These are phyloP conservation scores for Wakefieldia striispora DNA, from an alignment of 768 basidiomycete genomes.

Conservation along the genomic window DNA sequence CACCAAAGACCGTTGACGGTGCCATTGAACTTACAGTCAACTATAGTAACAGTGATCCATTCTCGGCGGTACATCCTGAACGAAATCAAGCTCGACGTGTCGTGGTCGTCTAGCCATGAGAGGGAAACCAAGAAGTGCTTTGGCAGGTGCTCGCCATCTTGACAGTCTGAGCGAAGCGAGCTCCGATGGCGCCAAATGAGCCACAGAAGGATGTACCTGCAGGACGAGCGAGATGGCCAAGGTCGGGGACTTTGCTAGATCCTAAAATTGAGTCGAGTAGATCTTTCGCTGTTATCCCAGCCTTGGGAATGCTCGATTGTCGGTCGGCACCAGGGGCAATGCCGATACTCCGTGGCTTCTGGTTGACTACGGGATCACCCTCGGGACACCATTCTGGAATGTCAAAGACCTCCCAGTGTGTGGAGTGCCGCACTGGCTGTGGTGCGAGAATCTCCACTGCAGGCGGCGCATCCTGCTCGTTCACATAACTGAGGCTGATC, in stretches of 20 bases:
- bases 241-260: constrained; percentile 4
- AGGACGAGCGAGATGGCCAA: constrained; percentile 7
- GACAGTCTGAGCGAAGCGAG: constrained; percentile 22
- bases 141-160: constrained; percentile 16
- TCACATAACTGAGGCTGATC: constrained; percentile 8
- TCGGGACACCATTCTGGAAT: constrained; percentile 29
- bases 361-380: constrained; percentile 31
- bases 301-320: not conserved
- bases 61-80: not conserved
- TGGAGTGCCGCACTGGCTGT: constrained; percentile 8
- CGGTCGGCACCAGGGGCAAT: constrained; percentile 29
- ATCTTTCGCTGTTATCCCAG: constrained; percentile 23
- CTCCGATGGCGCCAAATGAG: constrained; percentile 24
- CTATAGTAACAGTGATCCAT: no score
- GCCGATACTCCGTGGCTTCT: constrained; percentile 24
- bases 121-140: constrained; percentile 19
- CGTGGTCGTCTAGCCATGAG: constrained; percentile 13
- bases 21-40: no score
- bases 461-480: not conserved
- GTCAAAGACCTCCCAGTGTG: constrained; percentile 11
- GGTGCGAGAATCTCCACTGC: constrained; percentile 12
- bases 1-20: no score
- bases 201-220: constrained; percentile 25
- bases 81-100: not conserved
- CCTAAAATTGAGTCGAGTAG: constrained; percentile 29